Evolutionary conservation across 2,329 filamentous ascomycete genomes (phyloP), one percentile per base, ranked within the genome.

Genomic region (Fusarium praegraminearum): DNA sequence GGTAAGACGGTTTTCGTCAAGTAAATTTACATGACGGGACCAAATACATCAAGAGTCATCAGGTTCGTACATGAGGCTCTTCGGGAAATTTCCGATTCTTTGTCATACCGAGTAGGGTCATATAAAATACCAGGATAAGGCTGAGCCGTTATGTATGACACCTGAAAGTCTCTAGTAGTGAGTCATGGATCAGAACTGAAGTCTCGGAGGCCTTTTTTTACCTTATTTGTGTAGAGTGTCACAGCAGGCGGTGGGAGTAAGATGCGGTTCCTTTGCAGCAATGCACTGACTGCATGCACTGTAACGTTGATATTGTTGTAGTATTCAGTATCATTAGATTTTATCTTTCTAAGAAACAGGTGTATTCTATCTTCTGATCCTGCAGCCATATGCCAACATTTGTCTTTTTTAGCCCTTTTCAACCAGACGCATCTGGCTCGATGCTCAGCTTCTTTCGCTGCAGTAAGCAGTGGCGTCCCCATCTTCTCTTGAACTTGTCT

Each of bases 391-490:
- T 52, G n/a, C 38, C 40, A 30, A 15, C 11, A 26, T 51, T 18
- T 40, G 30, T 32, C 11, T 26, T 24, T 51, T n/a, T 22, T 32
- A 24, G 18, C 40, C 33, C 12, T 32, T 44, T 30, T 44, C 16
- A 56, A 22, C 16, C 49, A 32, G 22, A 47, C 5, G 22, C 28
- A 40, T 46, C 28, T 38, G 50, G 24, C 46, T 57, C 45, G 12
- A 35, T 24, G 24, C 44, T 40, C 9, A 15, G n/a, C 33, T 71
- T 67, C 61, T 83, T 88, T 70, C 88, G 87, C 75, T 87, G 87
- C 69, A 98, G 80, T 54, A 99, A 83, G 78, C 96, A 99, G 79
- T 98, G 97, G 55, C 89, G 85, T 20, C 94, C 96, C 93, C 94
- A 98, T 79, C 89, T 90, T 60, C 95, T 88, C 72, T 85, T 88